A percentile compares a stretch with the other conserved stretches of the same genome.
Evolutionary conservation across 2,329 filamentous ascomycete genomes (phyloP).

Genomic region (Penicillium sp.): DNA sequence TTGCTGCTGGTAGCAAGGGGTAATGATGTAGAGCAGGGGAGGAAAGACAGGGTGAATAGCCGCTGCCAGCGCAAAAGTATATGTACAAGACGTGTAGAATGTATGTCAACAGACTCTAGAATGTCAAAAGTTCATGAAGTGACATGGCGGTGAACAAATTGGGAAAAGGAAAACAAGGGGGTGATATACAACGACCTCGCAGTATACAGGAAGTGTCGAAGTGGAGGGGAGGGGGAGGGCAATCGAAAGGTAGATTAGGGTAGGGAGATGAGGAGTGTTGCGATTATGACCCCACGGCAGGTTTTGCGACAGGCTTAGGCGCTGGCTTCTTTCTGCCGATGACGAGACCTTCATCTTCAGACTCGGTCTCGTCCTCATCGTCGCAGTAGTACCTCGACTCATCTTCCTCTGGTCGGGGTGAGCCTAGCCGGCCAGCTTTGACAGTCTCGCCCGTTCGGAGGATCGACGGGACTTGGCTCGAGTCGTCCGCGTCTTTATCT

Average conservation of each 20-base stretch:
- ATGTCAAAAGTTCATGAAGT: constrained; percentile 24
- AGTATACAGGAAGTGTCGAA: constrained; percentile 23
- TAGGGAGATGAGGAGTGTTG: background rate
- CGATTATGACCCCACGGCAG: constrained; percentile 9
- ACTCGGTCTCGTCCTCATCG: constrained; percentile 51
- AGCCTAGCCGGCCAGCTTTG: constrained; percentile 37
- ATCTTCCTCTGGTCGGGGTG: constrained; percentile 42
- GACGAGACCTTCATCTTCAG: constrained; percentile 51
- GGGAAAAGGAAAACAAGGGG: constrained; percentile 5
- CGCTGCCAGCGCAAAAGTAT: constrained; percentile 36
- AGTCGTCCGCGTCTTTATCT: constrained; percentile 37
- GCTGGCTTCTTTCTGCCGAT: constrained; percentile 46
- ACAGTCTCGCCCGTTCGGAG: constrained; percentile 52
- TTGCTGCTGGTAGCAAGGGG: background rate
- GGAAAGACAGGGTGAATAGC: background rate
- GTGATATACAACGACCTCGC: constrained; percentile 31
- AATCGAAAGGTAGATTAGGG: background rate
- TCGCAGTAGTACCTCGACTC: constrained; percentile 50
- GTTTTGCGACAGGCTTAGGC: constrained; percentile 28
- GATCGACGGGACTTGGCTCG: constrained; percentile 43
- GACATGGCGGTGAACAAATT: constrained; percentile 19
- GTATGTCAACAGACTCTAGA: constrained; percentile 30
- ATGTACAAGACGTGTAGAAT: constrained; percentile 44
- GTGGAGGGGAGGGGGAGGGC: constrained; percentile 5
- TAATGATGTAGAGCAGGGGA: background rate